Conservation (phyloP, 805 yeast genomes). For the Maudiozyma serrabonitensis region DNA sequence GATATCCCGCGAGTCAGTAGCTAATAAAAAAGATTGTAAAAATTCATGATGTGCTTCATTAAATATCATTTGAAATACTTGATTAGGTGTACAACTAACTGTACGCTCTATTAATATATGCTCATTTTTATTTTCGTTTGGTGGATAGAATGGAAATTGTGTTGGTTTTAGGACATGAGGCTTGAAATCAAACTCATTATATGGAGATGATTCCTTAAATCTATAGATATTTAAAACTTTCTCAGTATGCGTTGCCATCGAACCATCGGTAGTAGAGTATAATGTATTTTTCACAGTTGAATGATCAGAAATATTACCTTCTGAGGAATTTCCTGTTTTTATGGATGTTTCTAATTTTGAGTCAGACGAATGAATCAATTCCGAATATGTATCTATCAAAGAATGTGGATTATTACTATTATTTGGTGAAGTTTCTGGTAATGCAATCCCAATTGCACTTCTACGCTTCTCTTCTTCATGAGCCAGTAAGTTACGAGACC, state of each 20-base stretch:
- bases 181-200: conserved; percentile 48
- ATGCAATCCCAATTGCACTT: neutral
- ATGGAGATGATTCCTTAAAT: conserved; percentile 33
- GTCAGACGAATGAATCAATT: neutral
- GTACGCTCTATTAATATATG: conserved; percentile 39
- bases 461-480: conserved; percentile 5
- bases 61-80: conserved; percentile 63
- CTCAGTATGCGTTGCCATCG: conserved; percentile 12
- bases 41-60: conserved; percentile 45
- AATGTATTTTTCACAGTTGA: conserved; percentile 28
- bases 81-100: conserved; percentile 55
- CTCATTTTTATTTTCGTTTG: conserved; percentile 35
- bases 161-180: conserved; percentile 60
- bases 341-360: neutral
- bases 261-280: conserved; percentile 26
- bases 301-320: conserved; percentile 10
- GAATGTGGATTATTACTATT: neutral
- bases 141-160: conserved; percentile 33
- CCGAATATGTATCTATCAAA: conserved; percentile 2
- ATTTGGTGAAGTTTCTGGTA: too few relatives aligned
- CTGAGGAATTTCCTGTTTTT: too few relatives aligned
- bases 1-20: conserved; percentile 31
- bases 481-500: conserved; percentile 39
- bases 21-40: conserved; percentile 33
- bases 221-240: conserved; percentile 1